Percentiles rank a stretch among this genome's conserved stretches.
phyloP scores from a whole-genome alignment of 2,329 filamentous ascomycete genomes.

The Epichloe aotearoae region DNA sequence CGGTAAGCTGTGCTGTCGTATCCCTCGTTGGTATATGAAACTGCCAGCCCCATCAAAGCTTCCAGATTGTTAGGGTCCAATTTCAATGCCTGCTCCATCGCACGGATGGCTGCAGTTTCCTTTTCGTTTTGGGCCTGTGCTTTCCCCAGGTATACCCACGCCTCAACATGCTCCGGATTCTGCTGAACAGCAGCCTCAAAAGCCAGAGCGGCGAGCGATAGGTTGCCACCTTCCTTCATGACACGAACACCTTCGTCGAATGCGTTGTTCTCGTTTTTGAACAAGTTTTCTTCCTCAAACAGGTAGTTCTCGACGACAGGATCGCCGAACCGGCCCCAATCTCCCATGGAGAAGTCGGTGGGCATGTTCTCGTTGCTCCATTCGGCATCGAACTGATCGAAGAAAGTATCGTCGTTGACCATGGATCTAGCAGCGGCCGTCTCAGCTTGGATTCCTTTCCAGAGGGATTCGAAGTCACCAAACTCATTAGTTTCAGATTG shows the following conservation, averaged over 20 bases:
- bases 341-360: slow-evolving; percentile 50
- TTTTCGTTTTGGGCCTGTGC: slow-evolving; percentile 98
- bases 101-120: slow-evolving; percentile 87
- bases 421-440: slow-evolving; percentile 56
- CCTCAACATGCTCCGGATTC: slow-evolving; percentile 73
- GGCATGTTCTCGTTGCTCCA: slow-evolving; percentile 51
- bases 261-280: slow-evolving; percentile 66
- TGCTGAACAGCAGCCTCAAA: slow-evolving; percentile 94
- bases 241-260: slow-evolving; percentile 91
- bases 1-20: slow-evolving; percentile 96
- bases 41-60: slow-evolving; percentile 87
- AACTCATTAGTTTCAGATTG: slow-evolving; percentile 62
- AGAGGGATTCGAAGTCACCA: slow-evolving; percentile 83
- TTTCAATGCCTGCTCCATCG: slow-evolving; percentile 80
- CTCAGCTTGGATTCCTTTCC: slow-evolving; percentile 70
- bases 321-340: slow-evolving; percentile 55
- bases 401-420: slow-evolving; percentile 49
- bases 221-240: slow-evolving; percentile 83
- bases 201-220: slow-evolving; percentile 82
- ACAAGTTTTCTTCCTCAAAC: slow-evolving; percentile 90
- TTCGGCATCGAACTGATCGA: slow-evolving; percentile 60
- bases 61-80: slow-evolving; percentile 76
- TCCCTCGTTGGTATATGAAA: slow-evolving; percentile 97
- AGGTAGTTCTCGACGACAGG: slow-evolving; percentile 79
- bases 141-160: slow-evolving; percentile 84